Base-by-base conservation (phyloP, 768 basidiomycete genomes). In the Coprinopsis strossmayeri region DNA sequence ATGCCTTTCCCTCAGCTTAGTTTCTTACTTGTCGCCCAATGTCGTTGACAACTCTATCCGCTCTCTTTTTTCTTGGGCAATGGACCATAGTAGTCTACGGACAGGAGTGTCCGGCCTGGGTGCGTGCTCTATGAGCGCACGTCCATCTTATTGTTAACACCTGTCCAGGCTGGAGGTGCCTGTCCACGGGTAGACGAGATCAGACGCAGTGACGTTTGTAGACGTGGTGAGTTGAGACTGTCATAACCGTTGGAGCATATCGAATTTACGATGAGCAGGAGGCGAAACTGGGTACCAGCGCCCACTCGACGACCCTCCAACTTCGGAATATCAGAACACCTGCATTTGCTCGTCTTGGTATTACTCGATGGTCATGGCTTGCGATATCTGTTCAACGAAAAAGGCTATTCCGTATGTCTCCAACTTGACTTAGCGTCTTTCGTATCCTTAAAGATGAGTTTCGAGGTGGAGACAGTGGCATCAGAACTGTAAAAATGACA, bases 281-380 rank as follows among this genome's bases (percentile, higher is more conserved):
- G n/a, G 17, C 9, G 37, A 5, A 9, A 20, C 41, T 7, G 27
- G 43, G 5, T 5, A 5, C 12, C 26, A 28, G n/a, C 43, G 43
- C 43, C 27, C 43, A n/a, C 28, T 28, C 5, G n/a, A 32, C 17
- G 43, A 45, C 18, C 4, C 9, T 11, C 43, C 43, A n/a, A 45
- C 43, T 5, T 10, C 27, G 5, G 27, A 45, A 20, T 45, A 28
- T 20, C 27, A 27, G 15, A 45, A 45, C 43, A 20, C n/a, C 9
- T 45, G 43, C 18, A 28, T 45, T 13, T 45, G 43, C 43, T 28
- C 43, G 25, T 28, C 26, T 5, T 13, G n/a, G 4, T 45, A 45
- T 27, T 45, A 45, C 23, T 45, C 43, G 5, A 9, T 45, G 25
- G 43, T 45, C 43, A 18, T 18, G 27, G 43, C 43, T 28, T 45